Base-by-base conservation (phyloP, 2,329 filamentous ascomycete species). In the Mycosphaerelloides madeirae region DNA sequence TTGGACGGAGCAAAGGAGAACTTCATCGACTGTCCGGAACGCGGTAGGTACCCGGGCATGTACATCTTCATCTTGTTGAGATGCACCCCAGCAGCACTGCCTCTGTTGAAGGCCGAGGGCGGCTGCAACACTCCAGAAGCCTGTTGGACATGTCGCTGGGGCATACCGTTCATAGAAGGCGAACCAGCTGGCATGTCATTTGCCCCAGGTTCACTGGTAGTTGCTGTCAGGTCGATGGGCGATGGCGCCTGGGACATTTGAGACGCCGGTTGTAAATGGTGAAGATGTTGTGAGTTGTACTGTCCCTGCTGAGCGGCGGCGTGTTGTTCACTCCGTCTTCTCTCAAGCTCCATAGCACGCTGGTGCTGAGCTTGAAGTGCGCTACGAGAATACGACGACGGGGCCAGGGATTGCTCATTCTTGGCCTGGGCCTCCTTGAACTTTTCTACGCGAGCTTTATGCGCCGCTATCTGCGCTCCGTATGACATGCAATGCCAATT, bases 401-500 rank as follows among this genome's bases (percentile, higher is more conserved):
- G 35, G 13, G 37, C 44, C 33, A 52, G 44, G 35, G 60, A 52
- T 28, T 56, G 49, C 18, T 55, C 49, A 15, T 44, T 47, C 28
- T 47, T 49, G 2, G 46, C 44, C 31, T 57, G 52, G 28, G 46
- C 44, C n/a, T 56, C 50, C 48, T 51, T 58, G 34, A 36, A 52
- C 33, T 50, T 50, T 16, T 57, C 49, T 8, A 64, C 46, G 7
- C 55, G 52, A 12, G 38, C 35, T 18, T 47, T 38, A 29, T 63
- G 53, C 7, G 60, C 59, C 3, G 48, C 41, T 11, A 63, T 59
- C 41, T 64, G 61, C 3, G 60, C 58, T 28, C 51, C 48, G 36
- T 64, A 64, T 2, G 60, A 63, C 56, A 62, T 54, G 38, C 50
- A 58, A 25, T 55, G 47, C 59, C 59, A 63, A 3, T 48, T 43